Evolutionary conservation across 1,284 basidiomycete genomes (phyloP).

Genomic region (Ceratobasidium sp.): DNA sequence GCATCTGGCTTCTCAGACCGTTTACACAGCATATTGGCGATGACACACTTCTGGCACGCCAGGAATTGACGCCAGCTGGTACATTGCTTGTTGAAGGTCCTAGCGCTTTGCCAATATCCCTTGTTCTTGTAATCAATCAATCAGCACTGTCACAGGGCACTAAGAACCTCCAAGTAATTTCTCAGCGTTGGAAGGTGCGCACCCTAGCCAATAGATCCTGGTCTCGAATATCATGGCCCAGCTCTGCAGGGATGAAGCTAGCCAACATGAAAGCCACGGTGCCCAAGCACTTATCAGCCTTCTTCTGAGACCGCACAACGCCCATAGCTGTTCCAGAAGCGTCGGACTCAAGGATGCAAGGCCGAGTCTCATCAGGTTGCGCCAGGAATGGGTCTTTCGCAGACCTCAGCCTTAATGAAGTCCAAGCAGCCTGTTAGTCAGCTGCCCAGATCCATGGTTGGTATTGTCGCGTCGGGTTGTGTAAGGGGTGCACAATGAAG

Average conservation of each 20-base stretch:
- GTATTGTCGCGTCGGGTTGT: constrained; percentile 3
- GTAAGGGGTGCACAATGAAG: too few relatives aligned
- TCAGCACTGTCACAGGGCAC: constrained; percentile 42
- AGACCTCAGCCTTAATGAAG: not conserved
- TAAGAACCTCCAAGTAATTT: constrained; percentile 48
- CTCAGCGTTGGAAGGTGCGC: constrained; percentile 46
- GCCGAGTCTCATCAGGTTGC: constrained; percentile 14
- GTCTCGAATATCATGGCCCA: constrained; percentile 54
- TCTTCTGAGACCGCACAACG: not conserved
- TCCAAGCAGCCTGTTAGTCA: not conserved
- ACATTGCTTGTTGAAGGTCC: constrained; percentile 47
- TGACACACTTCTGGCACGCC: constrained; percentile 45
- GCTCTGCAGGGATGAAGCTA: constrained; percentile 48
- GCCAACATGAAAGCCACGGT: constrained; percentile 4
- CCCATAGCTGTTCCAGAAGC: constrained; percentile 16
- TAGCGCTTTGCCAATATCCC: constrained; percentile 47
- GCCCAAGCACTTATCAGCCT: not conserved
- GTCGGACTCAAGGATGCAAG: constrained; percentile 24
- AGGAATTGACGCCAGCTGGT: constrained; percentile 49
- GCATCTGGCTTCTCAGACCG: constrained; percentile 48
- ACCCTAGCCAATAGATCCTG: constrained; percentile 51
- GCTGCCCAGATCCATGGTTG: constrained; percentile 47
- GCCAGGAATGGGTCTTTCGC: constrained; percentile 8
- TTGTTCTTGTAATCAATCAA: constrained; percentile 51
- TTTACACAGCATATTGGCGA: constrained; percentile 48